Base-by-base conservation (phyloP, 2,329 filamentous ascomycete genomes). In the Leptographium wingfieldii region DNA sequence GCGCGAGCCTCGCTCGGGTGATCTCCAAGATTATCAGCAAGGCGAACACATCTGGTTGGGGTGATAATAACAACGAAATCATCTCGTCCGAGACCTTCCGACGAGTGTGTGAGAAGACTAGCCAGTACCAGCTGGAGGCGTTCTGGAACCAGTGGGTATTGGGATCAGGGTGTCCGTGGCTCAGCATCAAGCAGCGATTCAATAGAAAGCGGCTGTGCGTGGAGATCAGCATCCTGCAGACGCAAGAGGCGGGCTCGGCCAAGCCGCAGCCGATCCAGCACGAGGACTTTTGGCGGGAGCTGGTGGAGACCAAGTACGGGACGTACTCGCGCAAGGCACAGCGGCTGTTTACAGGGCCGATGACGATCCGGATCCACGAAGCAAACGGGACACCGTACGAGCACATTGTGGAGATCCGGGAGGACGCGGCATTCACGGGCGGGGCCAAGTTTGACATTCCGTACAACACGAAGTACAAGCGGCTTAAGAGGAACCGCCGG, bases 401-500 rank as follows among this genome's bases (percentile, higher is more conserved):
- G 70, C 94, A 99, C 69, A 96, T 96, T 63, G 86, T 97, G 38
- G 90, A 96, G 67, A 95, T 99, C 69, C 91, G 91, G 62, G 91
- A 96, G 66, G 86, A 87, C 33, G 82, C 84, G 16, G 89, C 88
- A 2, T 48, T 64, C 4, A 61, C 60, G 19, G 65, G 87, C 66
- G 76, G 76, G 1, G 79, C 79, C 29, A 94, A 88, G 69, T 88
- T 97, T 62, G 92, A 96, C 63, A 96, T 99, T 62, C 92, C 92
- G 0, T 99, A 99, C 74, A 97, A 97, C 68, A 99, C 94, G 0
- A 99, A 99, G 71, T 99, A 99, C 75, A 99, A 97, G 75, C 86
- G 95, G 10, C 79, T 99, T 3, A 99, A 99, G 76, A 81, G 92
- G 55, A 96, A 88, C 61, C 83, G 87, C 53, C 80, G 88, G 38